phyloP scores from a whole-genome alignment of 2,329 filamentous ascomycete species.

The Zymoseptoria crescenta region DNA sequence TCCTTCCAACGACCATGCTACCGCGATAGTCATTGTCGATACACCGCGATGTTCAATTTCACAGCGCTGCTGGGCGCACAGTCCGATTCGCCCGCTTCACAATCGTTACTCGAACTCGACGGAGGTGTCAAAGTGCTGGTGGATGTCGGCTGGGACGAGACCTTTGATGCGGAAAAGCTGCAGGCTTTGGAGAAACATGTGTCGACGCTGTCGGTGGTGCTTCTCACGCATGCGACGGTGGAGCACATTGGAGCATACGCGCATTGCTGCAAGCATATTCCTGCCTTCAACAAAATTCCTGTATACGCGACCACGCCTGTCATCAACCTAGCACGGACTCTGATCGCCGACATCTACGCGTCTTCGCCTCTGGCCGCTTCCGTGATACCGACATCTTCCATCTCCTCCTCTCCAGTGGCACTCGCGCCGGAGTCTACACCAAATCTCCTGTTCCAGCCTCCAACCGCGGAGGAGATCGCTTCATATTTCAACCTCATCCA shows the following conservation, averaged over 20 bases:
- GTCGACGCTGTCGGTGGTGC: slow-evolving; percentile 83
- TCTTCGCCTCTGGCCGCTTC: slow-evolving; percentile 84
- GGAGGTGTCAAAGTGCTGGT: slow-evolving; percentile 92
- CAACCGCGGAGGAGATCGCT: slow-evolving; percentile 80
- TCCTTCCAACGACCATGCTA: not conserved
- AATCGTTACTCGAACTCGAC: slow-evolving; percentile 94
- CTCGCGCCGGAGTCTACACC: slow-evolving; percentile 49
- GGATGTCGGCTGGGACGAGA: slow-evolving; percentile 92
- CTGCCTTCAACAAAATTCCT: slow-evolving; percentile 82
- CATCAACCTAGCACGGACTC: slow-evolving; percentile 81
- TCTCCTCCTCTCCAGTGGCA: slow-evolving; percentile 32
- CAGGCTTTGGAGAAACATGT: slow-evolving; percentile 87
- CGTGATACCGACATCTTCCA: slow-evolving; percentile 63
- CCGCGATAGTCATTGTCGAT: slow-evolving; percentile 1
- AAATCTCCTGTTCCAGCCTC: slow-evolving; percentile 59
- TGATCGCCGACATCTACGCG: slow-evolving; percentile 85
- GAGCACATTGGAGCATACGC: slow-evolving; percentile 88
- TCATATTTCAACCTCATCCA: slow-evolving; percentile 87
- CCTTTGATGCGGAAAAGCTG: slow-evolving; percentile 74
- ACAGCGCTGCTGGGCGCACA: slow-evolving; percentile 86
- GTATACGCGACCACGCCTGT: slow-evolving; percentile 92
- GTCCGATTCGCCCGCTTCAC: slow-evolving; percentile 75
- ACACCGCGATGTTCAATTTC: slow-evolving; percentile 80
- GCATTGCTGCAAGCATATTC: slow-evolving; percentile 95
- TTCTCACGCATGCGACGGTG: slow-evolving; percentile 88